Evolutionary conservation across 331 rosid genomes (phyloP).

Genomic region (Dryas integrifolia): DNA sequence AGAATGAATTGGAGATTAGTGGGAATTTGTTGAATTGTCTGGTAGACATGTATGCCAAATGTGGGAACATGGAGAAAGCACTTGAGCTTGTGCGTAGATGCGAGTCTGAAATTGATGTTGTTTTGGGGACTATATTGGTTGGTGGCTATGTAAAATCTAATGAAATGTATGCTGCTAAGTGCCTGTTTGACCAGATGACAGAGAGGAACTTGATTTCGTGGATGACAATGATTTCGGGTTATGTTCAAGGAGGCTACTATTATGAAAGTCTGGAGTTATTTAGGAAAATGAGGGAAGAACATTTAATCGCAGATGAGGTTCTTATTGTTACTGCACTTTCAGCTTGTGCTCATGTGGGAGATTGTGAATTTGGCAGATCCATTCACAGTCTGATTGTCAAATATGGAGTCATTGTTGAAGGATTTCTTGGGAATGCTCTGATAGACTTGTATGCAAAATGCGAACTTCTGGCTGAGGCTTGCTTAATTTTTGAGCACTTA

Average conservation of each 20-base stretch:
- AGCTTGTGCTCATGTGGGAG: conserved; percentile 25
- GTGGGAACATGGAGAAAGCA: conserved; percentile 35
- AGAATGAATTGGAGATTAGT: conserved; percentile 17
- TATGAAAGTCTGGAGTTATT: conserved; percentile 25
- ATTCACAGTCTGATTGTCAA: conserved; percentile 28
- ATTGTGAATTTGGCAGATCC: conserved; percentile 14
- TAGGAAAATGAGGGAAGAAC: conserved; percentile 19
- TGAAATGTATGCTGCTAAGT: conserved; percentile 20
- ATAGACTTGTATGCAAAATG: conserved; percentile 30
- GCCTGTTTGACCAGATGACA: conserved; percentile 27
- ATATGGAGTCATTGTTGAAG: conserved; percentile 26
- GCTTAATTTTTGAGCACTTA: conserved; percentile 25
- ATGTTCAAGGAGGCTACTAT: conserved; percentile 19
- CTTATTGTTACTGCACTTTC: conserved; percentile 28
- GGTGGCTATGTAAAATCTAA: conserved; percentile 28
- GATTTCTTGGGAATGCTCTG: conserved; percentile 32
- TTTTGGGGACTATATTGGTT: conserved; percentile 27
- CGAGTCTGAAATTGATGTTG: conserved; percentile 14
- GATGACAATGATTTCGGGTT: conserved; percentile 37
- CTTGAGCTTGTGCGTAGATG: conserved; percentile 16
- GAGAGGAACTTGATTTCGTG: conserved; percentile 30
- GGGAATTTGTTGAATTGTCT: conserved; percentile 33
- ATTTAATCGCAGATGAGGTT: conserved; percentile 23
- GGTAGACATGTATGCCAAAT: conserved; percentile 32
- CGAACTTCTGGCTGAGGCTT: conserved; percentile 26